Percentiles rank a stretch among this genome's conserved stretches.
Conservation (phyloP, 257 asterid genomes). For the Salvia hispanica region DNA sequence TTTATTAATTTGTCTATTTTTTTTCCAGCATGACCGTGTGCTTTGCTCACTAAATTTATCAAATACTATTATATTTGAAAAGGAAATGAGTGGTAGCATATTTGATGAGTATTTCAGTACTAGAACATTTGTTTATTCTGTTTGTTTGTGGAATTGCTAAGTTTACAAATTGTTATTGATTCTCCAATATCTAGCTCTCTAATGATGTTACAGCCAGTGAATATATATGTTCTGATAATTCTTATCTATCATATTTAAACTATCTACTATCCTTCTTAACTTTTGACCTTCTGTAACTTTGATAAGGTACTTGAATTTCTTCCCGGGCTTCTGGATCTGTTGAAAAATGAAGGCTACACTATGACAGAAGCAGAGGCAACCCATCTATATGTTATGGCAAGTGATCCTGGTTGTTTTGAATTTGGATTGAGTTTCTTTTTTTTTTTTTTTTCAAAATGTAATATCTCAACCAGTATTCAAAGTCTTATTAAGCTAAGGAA, state of each 20-base stretch:
- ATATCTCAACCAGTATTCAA: no score
- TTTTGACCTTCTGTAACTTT: no score
- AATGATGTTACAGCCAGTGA: background rate
- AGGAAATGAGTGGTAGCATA: background rate
- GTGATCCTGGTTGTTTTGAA: no score
- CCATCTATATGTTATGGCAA: no score
- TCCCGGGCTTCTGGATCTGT: constrained; percentile 83
- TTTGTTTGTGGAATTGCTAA: background rate
- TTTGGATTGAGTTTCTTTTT: no score
- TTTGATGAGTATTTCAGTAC: no score
- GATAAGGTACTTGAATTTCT: constrained; percentile 91
- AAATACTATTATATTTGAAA: constrained; percentile 4
- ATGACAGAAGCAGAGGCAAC: constrained; percentile 95
- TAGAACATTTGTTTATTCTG: background rate
- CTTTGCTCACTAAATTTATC: constrained; percentile 2
- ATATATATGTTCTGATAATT: background rate
- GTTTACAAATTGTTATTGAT: background rate
- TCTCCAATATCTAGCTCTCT: constrained; percentile 11
- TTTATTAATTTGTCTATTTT: constrained; percentile 10
- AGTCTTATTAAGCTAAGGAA: no score
- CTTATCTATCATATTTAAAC: no score
- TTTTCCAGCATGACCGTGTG: constrained; percentile 3
- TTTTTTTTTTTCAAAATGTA: no score
- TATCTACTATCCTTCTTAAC: no score
- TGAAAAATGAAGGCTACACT: constrained; percentile 82